phyloP scores from a whole-genome alignment of 129 eudicot genomes.

The Silybum marianum region DNA sequence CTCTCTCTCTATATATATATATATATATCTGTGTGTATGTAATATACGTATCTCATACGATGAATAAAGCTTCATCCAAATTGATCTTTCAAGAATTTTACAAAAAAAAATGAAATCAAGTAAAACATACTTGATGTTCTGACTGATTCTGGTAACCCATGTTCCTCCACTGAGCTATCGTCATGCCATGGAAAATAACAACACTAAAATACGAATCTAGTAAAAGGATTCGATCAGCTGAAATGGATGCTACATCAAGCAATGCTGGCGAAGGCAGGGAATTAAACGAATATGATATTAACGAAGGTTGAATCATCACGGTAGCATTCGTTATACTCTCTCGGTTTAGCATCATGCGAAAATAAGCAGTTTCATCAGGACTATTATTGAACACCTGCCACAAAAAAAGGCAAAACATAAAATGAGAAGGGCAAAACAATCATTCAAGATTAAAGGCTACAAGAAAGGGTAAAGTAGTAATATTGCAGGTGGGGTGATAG shows the following conservation, averaged over 20 bases:
- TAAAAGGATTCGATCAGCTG: conserved; percentile 85
- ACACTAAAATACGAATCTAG: conserved; percentile 91
- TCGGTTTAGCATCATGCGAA: conserved; percentile 88
- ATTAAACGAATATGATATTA: conserved; percentile 82
- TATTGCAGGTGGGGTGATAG: background rate
- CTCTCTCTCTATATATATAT: too few species aligned
- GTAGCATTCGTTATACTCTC: conserved; percentile 83
- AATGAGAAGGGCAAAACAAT: background rate
- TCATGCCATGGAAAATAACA: conserved; percentile 95
- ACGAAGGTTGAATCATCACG: conserved; percentile 92
- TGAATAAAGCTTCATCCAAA: too few species aligned
- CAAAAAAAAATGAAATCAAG: conserved; percentile 1
- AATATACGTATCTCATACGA: too few species aligned
- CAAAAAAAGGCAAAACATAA: background rate
- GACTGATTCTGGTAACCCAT: conserved; percentile 91
- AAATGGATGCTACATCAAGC: conserved; percentile 84
- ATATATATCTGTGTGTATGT: too few species aligned
- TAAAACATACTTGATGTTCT: conserved; percentile 68
- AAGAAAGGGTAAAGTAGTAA: background rate
- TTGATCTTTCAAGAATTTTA: background rate
- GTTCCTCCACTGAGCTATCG: conserved; percentile 96
- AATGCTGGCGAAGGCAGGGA: conserved; percentile 79
- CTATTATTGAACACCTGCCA: conserved; percentile 87
- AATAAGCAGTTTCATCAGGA: conserved; percentile 97
- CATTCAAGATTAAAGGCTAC: background rate